Evolutionary conservation across 2,329 filamentous ascomycete species (phyloP).

Genomic region (Elsinoe perseae): DNA sequence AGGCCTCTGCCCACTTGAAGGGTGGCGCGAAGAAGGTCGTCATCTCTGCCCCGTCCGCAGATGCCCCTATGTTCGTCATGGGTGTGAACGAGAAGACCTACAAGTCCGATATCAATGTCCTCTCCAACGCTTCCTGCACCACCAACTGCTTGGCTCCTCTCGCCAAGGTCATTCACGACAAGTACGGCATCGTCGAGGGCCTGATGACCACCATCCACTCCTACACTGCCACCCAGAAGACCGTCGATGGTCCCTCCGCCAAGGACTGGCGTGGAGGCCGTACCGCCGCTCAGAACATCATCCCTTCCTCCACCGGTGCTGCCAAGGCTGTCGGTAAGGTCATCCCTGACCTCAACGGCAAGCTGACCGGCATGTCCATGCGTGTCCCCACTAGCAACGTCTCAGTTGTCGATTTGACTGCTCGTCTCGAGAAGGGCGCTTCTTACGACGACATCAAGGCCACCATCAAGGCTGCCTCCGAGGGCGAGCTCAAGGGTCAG

Average conservation of each 20-base stretch:
- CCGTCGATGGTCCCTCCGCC: slow-evolving; percentile 89
- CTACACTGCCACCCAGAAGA: slow-evolving; percentile 99
- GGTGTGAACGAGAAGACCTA: slow-evolving; percentile 95
- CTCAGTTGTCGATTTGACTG: slow-evolving; percentile 95
- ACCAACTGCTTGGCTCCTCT: slow-evolving; percentile 99
- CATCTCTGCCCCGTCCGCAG: slow-evolving; percentile 80
- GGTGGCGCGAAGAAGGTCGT: slow-evolving; percentile 93
- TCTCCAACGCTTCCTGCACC: slow-evolving; percentile 99
- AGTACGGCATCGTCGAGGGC: slow-evolving; percentile 95
- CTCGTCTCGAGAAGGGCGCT: slow-evolving; percentile 84
- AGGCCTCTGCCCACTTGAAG: slow-evolving; percentile 88
- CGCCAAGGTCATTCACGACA: slow-evolving; percentile 98
- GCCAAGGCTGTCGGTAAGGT: slow-evolving; percentile 99
- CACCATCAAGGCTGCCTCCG: slow-evolving; percentile 73
- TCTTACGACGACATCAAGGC: slow-evolving; percentile 88
- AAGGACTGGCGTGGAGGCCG: slow-evolving; percentile 99
- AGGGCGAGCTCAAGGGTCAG: slow-evolving; percentile 78
- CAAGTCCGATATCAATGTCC: slow-evolving; percentile 81
- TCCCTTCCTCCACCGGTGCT: slow-evolving; percentile 96
- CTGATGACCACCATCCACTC: slow-evolving; percentile 99
- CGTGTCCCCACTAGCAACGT: slow-evolving; percentile 98
- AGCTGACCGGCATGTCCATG: slow-evolving; percentile 99
- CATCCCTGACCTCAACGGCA: slow-evolving; percentile 95
- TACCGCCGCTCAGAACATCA: slow-evolving; percentile 99
- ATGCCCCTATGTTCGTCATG: slow-evolving; percentile 99